Conservation (phyloP, 805 yeast genomes). For the Lipomyces anomalus region DNA sequence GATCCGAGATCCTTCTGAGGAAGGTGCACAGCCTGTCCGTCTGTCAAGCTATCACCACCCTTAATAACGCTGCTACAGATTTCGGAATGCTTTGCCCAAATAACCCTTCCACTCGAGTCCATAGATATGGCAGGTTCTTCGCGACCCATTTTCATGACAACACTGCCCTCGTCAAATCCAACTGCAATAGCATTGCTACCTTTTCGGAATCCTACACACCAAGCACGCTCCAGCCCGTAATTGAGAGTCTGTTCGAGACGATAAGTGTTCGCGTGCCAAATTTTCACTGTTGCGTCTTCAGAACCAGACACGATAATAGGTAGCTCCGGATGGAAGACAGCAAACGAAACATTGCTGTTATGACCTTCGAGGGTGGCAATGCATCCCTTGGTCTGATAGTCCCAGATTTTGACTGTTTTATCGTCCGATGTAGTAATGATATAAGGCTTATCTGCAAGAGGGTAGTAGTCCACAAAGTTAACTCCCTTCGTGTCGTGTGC, state of each 20-base stretch:
- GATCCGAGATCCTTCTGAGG: slow-evolving; percentile 89
- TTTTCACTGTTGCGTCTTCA: slow-evolving; percentile 88
- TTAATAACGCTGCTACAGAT: slow-evolving; percentile 71
- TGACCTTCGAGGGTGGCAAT: slow-evolving; percentile 95
- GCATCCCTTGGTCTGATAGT: slow-evolving; percentile 89
- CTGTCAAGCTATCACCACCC: slow-evolving; percentile 54
- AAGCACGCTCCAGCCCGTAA: slow-evolving; percentile 89
- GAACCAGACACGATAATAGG: slow-evolving; percentile 94
- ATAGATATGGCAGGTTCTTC: slow-evolving; percentile 91
- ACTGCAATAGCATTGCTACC: slow-evolving; percentile 75
- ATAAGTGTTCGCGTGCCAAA: slow-evolving; percentile 94
- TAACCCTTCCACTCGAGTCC: slow-evolving; percentile 87
- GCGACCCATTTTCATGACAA: slow-evolving; percentile 82
- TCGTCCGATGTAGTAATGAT: slow-evolving; percentile 93
- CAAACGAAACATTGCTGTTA: slow-evolving; percentile 89
- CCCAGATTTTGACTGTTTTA: slow-evolving; percentile 73
- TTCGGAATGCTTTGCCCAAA: slow-evolving; percentile 88
- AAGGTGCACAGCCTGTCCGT: slow-evolving; percentile 73
- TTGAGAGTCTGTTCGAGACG: slow-evolving; percentile 87
- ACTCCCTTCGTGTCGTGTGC: slow-evolving; percentile 94
- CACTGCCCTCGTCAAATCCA: slow-evolving; percentile 92
- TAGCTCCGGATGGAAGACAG: slow-evolving; percentile 95
- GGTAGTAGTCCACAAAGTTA: slow-evolving; percentile 93
- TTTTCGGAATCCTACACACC: slow-evolving; percentile 82
- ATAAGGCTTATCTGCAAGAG: slow-evolving; percentile 95